Base-by-base conservation (phyloP, 306 rosid species). In the Lagenaria siceraria region DNA sequence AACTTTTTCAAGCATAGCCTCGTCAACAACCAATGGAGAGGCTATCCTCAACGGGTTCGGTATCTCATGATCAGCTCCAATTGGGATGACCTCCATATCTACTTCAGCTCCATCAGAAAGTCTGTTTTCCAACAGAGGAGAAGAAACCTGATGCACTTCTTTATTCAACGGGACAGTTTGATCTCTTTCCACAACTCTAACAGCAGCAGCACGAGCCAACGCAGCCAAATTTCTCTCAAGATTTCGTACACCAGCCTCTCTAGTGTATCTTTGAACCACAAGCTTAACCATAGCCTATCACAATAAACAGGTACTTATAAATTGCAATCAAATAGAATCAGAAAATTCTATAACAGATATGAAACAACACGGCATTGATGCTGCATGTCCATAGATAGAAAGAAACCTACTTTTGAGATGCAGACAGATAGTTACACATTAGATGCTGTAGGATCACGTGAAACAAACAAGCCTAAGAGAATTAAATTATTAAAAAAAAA, bases 191-290 rank as follows among this genome's bases (percentile, higher is more conserved):
- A 92, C 96, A 75, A 92, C 92, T 85, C 85, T 89, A 25, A 95
- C 99, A 35, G 99, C 99, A 55, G 97, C 96, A 72, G 99, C 97
- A 85, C 99, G 97, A 81, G 99, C 97, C 84, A 95, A 83, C 74
- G 97, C 87, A 80, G 99, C 97, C 64, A 95, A 86, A 80, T 84
- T 90, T 84, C 99, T 89, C 81, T 95, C 97, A 80, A 95, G 87
- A 82, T 83, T 89, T 71, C 99, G 90, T 31, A 95, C 97, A 80
- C 99, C 99, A 77, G 99, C 99, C 88, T 95, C 99, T 87, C 99
- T 90, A 40, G 99, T 95, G 85, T 95, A 95, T 77, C 96, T 86
- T 78, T 89, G 96, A 82, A 95, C 92, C 58, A 92, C 87, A 66
- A 90, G 91, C 84, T 88, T 84, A 83, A 92, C 97, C 89, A 90